Evolutionary conservation across 2,329 filamentous ascomycete species (phyloP), one percentile per base, ranked within the genome.

Genomic region (Helminthosporium solani): DNA sequence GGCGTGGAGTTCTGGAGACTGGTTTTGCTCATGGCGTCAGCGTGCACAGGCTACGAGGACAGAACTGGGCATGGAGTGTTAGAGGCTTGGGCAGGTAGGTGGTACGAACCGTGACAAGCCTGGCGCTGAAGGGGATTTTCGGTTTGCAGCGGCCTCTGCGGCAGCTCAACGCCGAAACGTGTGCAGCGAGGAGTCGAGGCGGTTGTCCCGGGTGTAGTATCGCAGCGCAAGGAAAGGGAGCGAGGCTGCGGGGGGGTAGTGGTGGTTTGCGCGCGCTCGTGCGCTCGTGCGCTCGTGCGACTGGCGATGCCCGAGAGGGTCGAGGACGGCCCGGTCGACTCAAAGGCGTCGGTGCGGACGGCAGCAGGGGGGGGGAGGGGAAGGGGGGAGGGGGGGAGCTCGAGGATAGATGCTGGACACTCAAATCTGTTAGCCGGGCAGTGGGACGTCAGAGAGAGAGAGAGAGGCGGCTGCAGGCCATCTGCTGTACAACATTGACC

Each of bases 401-500:
- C 49, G 25, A 27, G 7, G 28, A 42, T 53, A 57, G 50, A 58
- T 50, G 56, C 63, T 67, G 54, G 42, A 45, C 50, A 52, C 42
- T 47, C 49, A 50, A 53, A 44, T 44, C 54, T 49, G 60, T 69
- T 61, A 69, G 64, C 61, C 49, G 55, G 47, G 54, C 47, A 48
- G 52, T 50, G 50, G 49, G 54, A 44, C 52, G 54, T 58, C 61
- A 63, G 61, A 58, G 58, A 60, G 56, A 56, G 41, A 54, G 54
- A n/a, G n/a, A n/a, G n/a, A n/a, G n/a, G n/a, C n/a, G n/a, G 58
- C 56, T 55, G 55, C 57, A 49, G 58, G 53, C 63, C 54, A 57
- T 48, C 49, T 64, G 65, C 53, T 51, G 66, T 67, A 65, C 64
- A 51, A 61, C 60, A 63, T 64, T 60, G 60, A 52, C 53, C 56